Evolutionary conservation across 2,329 filamentous ascomycete genomes (phyloP).

Genomic region (Bipolaris bicolor): DNA sequence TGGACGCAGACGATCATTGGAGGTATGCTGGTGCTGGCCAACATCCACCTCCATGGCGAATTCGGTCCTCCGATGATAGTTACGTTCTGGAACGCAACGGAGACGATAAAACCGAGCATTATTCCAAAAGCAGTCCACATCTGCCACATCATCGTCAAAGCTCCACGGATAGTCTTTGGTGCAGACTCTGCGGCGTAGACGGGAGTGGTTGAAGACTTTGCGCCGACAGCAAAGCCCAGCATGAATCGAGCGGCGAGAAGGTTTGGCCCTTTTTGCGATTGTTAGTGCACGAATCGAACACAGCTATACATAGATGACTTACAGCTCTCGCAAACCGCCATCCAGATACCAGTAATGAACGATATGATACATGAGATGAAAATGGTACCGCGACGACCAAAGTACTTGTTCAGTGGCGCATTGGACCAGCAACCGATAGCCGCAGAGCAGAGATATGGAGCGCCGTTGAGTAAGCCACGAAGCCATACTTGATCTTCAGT

Average conservation of each 20-base stretch:
- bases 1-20: constrained; percentile 40
- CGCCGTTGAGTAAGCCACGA: constrained; percentile 38
- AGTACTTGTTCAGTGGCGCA: constrained; percentile 39
- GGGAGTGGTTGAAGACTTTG: constrained; percentile 51
- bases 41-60: constrained; percentile 44
- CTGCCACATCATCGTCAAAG: constrained; percentile 61
- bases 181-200: constrained; percentile 58
- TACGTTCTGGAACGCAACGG: constrained; percentile 37
- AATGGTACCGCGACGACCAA: constrained; percentile 42
- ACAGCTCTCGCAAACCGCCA: constrained; percentile 40
- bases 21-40: constrained; percentile 41
- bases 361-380: constrained; percentile 45
- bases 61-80: constrained; percentile 29
- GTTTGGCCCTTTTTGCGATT: constrained; percentile 24
- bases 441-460: constrained; percentile 37
- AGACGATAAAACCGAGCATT: constrained; percentile 43
- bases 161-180: constrained; percentile 57
- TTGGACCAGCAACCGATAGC: constrained; percentile 52
- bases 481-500: constrained; percentile 34
- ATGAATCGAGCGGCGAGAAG: constrained; percentile 41
- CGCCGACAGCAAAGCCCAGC: constrained; percentile 43
- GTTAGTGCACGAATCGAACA: background rate
- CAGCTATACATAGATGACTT: background rate
- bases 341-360: constrained; percentile 42
- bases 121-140: constrained; percentile 50